Conservation (phyloP, 176 grass and related monocot genomes). For the Rhynchospora pubera region DNA sequence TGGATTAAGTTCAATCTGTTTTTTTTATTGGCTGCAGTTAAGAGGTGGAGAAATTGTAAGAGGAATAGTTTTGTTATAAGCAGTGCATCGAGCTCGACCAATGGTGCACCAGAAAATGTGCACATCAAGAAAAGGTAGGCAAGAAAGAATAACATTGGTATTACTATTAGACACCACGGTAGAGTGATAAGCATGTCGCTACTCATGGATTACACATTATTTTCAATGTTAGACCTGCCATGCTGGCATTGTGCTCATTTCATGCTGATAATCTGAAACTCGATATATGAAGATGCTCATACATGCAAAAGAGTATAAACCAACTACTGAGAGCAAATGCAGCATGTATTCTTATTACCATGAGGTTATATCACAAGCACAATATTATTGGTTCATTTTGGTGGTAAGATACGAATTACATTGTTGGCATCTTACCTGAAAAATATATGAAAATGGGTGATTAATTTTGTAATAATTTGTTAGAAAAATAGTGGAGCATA, state of each 20-base stretch:
- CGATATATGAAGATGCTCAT: not conserved
- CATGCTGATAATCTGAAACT: constrained; percentile 1
- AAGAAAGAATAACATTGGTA: not conserved
- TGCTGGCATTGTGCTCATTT: not conserved
- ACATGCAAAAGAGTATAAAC: not conserved
- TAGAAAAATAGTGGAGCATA: constrained; percentile 88
- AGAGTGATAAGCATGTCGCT: not conserved
- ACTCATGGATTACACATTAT: not conserved
- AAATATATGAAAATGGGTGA: constrained; percentile 1
- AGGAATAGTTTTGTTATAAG: constrained; percentile 21
- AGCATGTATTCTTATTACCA: not conserved
- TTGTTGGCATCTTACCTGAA: not conserved
- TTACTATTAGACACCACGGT: not conserved
- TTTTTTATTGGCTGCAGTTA: not conserved
- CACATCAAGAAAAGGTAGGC: constrained; percentile 58
- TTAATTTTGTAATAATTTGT: constrained; percentile 10
- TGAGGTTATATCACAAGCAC: not conserved
- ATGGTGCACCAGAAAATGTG: constrained; percentile 28
- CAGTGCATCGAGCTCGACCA: constrained; percentile 27
- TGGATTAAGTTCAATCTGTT: not conserved
- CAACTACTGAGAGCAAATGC: not conserved
- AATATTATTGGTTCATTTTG: not conserved
- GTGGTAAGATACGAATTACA: not conserved
- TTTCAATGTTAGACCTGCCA: not conserved
- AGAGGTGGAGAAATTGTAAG: constrained; percentile 10